phyloP scores from a whole-genome alignment of 2,329 filamentous ascomycete genomes.

The Arachnopeziza araneosa region DNA sequence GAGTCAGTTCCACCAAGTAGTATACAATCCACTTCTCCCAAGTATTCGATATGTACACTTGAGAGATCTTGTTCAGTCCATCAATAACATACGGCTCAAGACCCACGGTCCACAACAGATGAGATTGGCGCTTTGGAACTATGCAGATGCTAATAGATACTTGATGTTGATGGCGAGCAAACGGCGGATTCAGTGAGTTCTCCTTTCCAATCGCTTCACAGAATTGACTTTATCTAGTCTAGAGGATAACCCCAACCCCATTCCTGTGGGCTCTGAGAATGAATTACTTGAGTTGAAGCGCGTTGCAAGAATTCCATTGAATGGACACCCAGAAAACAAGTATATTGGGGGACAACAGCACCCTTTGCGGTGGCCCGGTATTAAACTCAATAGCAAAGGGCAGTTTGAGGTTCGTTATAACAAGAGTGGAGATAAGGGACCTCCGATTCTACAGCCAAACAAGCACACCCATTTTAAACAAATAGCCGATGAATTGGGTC shows the following conservation, averaged over 20 bases:
- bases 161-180: slow-evolving; percentile 4
- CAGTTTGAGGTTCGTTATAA: slow-evolving; percentile 19
- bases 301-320: slow-evolving; percentile 19
- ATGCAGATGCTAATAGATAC: slow-evolving; percentile 1
- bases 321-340: slow-evolving; percentile 27
- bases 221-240: not conserved
- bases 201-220: not conserved
- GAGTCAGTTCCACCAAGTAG: not conserved
- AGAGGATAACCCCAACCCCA: not conserved
- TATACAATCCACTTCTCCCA: not conserved
- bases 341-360: slow-evolving; percentile 11
- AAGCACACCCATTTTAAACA: slow-evolving; percentile 17
- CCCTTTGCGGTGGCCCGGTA: not conserved
- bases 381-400: not conserved
- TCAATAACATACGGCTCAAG: not conserved
- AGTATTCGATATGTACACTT: not conserved
- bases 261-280: not conserved
- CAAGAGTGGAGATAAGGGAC: slow-evolving; percentile 8
- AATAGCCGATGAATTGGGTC: slow-evolving; percentile 21
- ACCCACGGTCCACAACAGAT: not conserved
- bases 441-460: slow-evolving; percentile 23
- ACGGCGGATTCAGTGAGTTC: slow-evolving; percentile 4
- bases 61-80: not conserved
- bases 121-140: not conserved
- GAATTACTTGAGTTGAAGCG: not conserved